Evolutionary conservation across 2,329 filamentous ascomycete genomes (phyloP).

Genomic region (Diaporthe sp.): DNA sequence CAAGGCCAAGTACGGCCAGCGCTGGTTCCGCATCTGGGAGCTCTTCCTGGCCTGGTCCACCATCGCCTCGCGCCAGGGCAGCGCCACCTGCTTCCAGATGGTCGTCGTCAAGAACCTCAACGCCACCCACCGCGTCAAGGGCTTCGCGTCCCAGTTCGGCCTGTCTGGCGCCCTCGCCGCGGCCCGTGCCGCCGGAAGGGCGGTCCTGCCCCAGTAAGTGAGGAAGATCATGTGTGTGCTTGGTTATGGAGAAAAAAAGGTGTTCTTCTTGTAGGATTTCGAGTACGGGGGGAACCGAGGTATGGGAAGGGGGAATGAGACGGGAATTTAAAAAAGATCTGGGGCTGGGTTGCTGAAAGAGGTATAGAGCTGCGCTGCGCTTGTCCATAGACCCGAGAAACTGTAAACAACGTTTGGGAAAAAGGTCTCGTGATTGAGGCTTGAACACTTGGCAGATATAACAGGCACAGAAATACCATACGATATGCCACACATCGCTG

Average conservation of each 20-base stretch:
- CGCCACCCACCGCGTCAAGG: constrained; percentile 84
- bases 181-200: constrained; percentile 50
- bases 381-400: constrained; percentile 19
- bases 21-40: constrained; percentile 97
- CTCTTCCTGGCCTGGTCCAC: constrained; percentile 89
- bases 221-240: neutral
- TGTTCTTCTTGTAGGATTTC: neutral
- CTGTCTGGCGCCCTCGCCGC: constrained; percentile 71
- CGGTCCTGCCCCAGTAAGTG: constrained; percentile 21
- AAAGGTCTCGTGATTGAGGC: neutral
- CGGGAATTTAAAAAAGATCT: neutral
- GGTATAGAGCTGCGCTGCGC: constrained; percentile 14
- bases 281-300: neutral
- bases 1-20: constrained; percentile 91
- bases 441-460: constrained; percentile 6
- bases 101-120: constrained; percentile 92
- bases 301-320: neutral
- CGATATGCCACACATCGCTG: neutral
- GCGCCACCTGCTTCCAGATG: constrained; percentile 89
- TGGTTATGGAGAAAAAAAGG: neutral
- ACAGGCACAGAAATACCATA: constrained; percentile 13
- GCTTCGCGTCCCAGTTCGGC: constrained; percentile 77
- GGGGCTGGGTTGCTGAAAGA: neutral
- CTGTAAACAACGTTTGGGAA: constrained; percentile 20
- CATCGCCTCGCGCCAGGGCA: constrained; percentile 86